Conservation (phyloP, 2,329 filamentous ascomycete genomes). For the Mollisiaceae sp. region DNA sequence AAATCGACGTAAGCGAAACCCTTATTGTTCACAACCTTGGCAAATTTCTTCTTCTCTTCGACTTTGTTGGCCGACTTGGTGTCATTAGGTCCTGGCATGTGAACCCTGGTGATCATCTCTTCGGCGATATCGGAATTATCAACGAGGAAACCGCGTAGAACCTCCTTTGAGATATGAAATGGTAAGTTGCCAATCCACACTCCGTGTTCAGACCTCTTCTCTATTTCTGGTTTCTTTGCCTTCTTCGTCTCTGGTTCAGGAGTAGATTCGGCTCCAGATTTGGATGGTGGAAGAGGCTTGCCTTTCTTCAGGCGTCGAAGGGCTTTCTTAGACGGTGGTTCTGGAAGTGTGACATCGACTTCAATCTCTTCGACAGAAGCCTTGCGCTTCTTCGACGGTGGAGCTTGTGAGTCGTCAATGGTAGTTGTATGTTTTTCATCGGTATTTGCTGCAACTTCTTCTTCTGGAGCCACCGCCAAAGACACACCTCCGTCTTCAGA, state of each 20-base stretch:
- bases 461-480: background rate
- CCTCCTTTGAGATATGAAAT: conserved; percentile 77
- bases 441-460: conserved; percentile 11
- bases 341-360: conserved; percentile 86
- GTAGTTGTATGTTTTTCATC: conserved; percentile 13
- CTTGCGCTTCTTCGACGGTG: conserved; percentile 70
- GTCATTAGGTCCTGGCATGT: conserved; percentile 56
- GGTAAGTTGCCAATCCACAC: conserved; percentile 96
- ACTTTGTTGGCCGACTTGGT: conserved; percentile 42
- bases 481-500: background rate
- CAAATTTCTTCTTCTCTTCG: conserved; percentile 38
- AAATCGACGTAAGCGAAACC: conserved; percentile 98
- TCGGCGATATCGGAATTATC: conserved; percentile 70
- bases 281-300: conserved; percentile 58
- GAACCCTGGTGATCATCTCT: conserved; percentile 78
- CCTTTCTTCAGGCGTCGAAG: conserved; percentile 88
- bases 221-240: conserved; percentile 47
- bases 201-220: conserved; percentile 76
- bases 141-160: conserved; percentile 81
- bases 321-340: conserved; percentile 94
- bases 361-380: conserved; percentile 74
- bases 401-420: conserved; percentile 19
- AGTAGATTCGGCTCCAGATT: conserved; percentile 47
- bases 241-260: conserved; percentile 47
- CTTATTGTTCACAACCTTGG: conserved; percentile 63